Percentiles rank a stretch among this genome's conserved stretches.
phyloP scores from a whole-genome alignment of 768 basidiomycete species.

The Butyriboletus loyo region DNA sequence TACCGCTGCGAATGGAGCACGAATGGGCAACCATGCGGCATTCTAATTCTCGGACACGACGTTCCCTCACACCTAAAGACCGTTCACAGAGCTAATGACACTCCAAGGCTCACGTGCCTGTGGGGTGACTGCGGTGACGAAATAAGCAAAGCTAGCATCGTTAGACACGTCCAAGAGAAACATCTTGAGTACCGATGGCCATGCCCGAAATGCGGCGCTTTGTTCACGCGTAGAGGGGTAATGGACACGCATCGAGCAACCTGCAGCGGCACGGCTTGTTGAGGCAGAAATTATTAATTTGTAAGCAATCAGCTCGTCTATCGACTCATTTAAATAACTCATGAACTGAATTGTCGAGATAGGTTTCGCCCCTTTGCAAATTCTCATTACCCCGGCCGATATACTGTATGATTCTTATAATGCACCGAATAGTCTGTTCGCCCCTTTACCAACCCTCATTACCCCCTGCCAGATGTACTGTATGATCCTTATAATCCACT shows the following conservation, averaged over 20 bases:
- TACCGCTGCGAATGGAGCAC: constrained; percentile 11
- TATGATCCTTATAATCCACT: neutral
- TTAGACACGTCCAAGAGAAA: constrained; percentile 23
- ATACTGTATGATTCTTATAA: neutral
- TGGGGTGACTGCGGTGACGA: constrained; percentile 19
- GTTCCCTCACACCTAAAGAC: constrained; percentile 15
- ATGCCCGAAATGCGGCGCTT: constrained; percentile 12
- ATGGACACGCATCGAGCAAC: constrained; percentile 15
- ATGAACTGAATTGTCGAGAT: constrained; percentile 5
- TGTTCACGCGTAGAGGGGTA: constrained; percentile 21
- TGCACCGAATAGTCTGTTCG: neutral
- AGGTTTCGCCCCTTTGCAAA: neutral
- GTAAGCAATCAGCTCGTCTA: neutral
- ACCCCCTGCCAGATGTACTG: neutral
- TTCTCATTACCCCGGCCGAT: neutral
- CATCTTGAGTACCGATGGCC: constrained; percentile 25
- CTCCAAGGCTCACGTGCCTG: constrained; percentile 4
- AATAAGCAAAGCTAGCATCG: constrained; percentile 13
- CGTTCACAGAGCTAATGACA: constrained; percentile 4
- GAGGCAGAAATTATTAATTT: neutral
- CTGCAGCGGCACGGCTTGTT: constrained; percentile 2
- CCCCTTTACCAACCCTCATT: neutral
- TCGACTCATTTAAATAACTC: neutral
- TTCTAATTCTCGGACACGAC: constrained; percentile 12
- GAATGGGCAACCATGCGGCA: constrained; percentile 11